Evolutionary conservation across 306 rosid species (phyloP), one percentile per base, ranked within the genome.

Genomic region (Amphicarpaea edgeworthii): DNA sequence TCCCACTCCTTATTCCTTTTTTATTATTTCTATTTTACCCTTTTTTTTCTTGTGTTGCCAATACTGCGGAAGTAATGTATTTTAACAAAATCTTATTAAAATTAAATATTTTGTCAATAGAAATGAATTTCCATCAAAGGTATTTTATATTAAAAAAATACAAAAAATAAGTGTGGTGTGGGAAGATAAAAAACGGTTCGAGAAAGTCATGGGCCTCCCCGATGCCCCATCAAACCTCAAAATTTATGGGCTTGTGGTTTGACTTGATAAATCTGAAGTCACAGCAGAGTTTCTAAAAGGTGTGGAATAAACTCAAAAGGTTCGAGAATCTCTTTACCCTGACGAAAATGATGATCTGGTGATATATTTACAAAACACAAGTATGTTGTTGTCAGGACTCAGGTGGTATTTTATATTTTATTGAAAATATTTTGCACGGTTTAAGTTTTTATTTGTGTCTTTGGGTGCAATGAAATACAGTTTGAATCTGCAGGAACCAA

Each of bases 401-500:
- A 8, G 12, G 37, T 77, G 51, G 63, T 14, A 14, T 57, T 28
- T 68, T 41, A 77, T 67, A 26, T 43, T 19, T 77, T 14, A 9
- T 19, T 9, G 53, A 68, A 77, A 57, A 41, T 42, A 55, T 41
- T 67, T 28, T 68, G n/a, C 50, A 64, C 16, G 14, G 34, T 38
- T 24, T 51, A 20, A 30, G 28, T 43, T 58, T 43, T 16, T 65
- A 14, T 11, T 45, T 20, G 8, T n/a, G 10, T 21, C 19, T 54
- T 28, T 17, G 26, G 64, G 64, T 45, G 63, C 69, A 45, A 28
- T 42, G 68, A 41, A 38, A 79, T 63, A 58, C 68, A 55, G 46
- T 55, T 41, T 34, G 75, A 79, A 79, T 76, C 64, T 61, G 53
- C 53, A 53, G 53, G 61, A 76, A 62, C 12, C 55, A 70, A 57